Evolutionary conservation across 495 filamentous ascomycete genomes (phyloP).

Genomic region (Hyaloscypha variabilis): DNA sequence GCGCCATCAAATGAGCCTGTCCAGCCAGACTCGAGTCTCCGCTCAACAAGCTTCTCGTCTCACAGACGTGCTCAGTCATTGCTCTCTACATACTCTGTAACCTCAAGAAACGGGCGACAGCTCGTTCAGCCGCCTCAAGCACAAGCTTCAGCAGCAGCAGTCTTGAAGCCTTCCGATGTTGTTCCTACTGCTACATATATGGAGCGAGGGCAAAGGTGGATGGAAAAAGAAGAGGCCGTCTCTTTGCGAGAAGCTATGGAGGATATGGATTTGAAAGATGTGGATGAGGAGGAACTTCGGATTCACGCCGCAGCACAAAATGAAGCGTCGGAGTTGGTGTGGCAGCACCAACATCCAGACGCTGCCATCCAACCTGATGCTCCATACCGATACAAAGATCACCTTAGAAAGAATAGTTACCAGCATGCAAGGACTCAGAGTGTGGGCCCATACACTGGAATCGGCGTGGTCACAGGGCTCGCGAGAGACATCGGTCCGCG

Average conservation of each 20-base stretch:
- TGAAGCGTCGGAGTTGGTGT: slow-evolving; percentile 87
- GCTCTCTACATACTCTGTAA: slow-evolving; percentile 33
- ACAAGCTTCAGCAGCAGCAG: background rate
- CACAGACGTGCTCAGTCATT: slow-evolving; percentile 48
- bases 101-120: slow-evolving; percentile 42
- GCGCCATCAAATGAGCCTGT: slow-evolving; percentile 22
- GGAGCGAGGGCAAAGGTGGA: slow-evolving; percentile 78
- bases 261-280: slow-evolving; percentile 63
- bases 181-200: slow-evolving; percentile 68
- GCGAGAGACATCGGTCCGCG: slow-evolving; percentile 47
- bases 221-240: slow-evolving; percentile 84
- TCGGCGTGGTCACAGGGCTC: slow-evolving; percentile 50
- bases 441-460: slow-evolving; percentile 49
- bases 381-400: slow-evolving; percentile 57
- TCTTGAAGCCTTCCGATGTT: slow-evolving; percentile 45
- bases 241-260: slow-evolving; percentile 79
- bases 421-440: slow-evolving; percentile 64
- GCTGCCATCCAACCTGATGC: slow-evolving; percentile 51
- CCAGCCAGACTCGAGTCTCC: slow-evolving; percentile 22
- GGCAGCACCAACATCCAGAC: slow-evolving; percentile 74
- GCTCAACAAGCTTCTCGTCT: slow-evolving; percentile 53
- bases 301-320: slow-evolving; percentile 77
- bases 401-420: slow-evolving; percentile 63
- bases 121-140: slow-evolving; percentile 45
- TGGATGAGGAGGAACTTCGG: slow-evolving; percentile 62